Evolutionary conservation across 352 stramenopile genomes (phyloP).

Genomic region (Phytophthora constricta): DNA sequence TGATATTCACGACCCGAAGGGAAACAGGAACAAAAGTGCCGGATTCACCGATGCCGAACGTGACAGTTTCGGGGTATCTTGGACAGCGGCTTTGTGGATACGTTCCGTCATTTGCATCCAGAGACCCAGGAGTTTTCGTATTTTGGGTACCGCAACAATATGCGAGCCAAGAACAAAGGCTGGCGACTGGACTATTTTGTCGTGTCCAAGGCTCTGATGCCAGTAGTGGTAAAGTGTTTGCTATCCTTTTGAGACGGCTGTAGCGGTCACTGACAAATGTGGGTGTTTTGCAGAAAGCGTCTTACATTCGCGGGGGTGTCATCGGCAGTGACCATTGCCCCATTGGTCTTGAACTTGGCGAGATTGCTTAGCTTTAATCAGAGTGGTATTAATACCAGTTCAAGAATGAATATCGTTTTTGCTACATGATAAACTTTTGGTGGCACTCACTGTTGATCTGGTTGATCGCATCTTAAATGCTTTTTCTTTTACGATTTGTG

Average conservation of each 20-base stretch:
- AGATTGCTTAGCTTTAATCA: not conserved
- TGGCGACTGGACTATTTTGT: constrained; percentile 90
- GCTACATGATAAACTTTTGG: too few relatives aligned
- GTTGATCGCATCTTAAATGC: too few relatives aligned
- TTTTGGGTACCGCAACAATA: constrained; percentile 84
- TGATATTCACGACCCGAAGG: constrained; percentile 88
- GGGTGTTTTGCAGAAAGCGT: constrained; percentile 38
- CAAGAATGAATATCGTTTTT: too few relatives aligned
- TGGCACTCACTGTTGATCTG: too few relatives aligned
- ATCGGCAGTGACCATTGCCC: constrained; percentile 83
- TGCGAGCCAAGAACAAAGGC: constrained; percentile 84
- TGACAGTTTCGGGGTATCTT: constrained; percentile 76
- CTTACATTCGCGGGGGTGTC: constrained; percentile 69
- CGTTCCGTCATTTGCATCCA: constrained; percentile 71
- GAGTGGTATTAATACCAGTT: too few relatives aligned
- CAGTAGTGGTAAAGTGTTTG: constrained; percentile 54
- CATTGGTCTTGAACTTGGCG: constrained; percentile 65
- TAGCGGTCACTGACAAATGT: not conserved
- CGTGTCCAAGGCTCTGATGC: constrained; percentile 63
- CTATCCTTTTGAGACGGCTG: too few relatives aligned
- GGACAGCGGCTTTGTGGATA: constrained; percentile 72
- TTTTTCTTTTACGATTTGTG: too few relatives aligned
- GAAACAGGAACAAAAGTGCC: constrained; percentile 77
- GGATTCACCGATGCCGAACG: constrained; percentile 85
- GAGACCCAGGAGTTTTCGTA: constrained; percentile 78